phyloP scores from a whole-genome alignment of 257 asterid genomes.

The Solanum virginianum region DNA sequence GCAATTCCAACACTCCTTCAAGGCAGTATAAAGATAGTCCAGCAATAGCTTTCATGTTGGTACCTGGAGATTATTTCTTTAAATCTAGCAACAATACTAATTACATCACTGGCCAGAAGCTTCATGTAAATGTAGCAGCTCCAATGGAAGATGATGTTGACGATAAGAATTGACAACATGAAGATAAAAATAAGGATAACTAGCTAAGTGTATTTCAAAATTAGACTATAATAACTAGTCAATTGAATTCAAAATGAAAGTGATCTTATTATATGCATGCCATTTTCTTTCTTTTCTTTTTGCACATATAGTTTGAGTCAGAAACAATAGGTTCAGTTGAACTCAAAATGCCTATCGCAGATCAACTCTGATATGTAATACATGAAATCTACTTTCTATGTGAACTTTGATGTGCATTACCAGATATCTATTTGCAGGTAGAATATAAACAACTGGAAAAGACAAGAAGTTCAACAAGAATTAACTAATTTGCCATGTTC shows the following conservation, averaged over 20 bases:
- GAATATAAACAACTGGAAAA: background rate
- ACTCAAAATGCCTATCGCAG: background rate
- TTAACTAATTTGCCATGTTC: too few species aligned
- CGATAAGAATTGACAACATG: background rate
- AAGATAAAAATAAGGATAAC: background rate
- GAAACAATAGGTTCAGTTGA: background rate
- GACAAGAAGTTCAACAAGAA: too few species aligned
- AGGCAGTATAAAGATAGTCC: background rate
- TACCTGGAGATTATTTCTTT: background rate
- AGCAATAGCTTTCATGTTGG: background rate
- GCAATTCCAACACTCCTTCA: background rate
- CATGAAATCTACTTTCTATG: background rate
- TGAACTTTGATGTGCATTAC: background rate
- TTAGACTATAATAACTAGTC: background rate
- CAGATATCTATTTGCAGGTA: background rate
- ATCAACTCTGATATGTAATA: background rate
- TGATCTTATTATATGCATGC: background rate
- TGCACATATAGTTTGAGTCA: background rate
- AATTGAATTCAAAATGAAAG: background rate
- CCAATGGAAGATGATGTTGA: background rate
- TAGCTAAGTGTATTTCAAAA: background rate
- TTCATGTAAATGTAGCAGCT: background rate
- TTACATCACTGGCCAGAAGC: background rate
- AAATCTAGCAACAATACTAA: background rate
- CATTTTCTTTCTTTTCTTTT: background rate